Base-by-base conservation (phyloP, 305 asterid species). In the Striga hermonthica region DNA sequence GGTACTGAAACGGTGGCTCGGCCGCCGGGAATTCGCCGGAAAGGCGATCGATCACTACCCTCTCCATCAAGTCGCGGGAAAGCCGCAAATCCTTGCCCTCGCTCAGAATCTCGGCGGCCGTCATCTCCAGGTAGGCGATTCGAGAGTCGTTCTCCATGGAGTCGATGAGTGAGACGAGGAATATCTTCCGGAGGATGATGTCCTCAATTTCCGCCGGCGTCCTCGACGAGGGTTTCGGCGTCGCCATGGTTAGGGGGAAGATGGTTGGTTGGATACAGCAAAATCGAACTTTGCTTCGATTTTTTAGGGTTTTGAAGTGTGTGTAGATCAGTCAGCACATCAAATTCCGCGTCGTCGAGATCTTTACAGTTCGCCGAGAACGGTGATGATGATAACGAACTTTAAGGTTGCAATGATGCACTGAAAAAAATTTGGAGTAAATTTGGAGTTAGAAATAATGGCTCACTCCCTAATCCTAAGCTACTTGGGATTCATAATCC, bases 131-230 rank as follows among this genome's bases (percentile, higher is more conserved):
- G 59, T 85, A 91, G 36, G 78, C 96, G 44, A 82, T 58, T 50
- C 91, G 80, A 3, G 86, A 75, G 75, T 93, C 99, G 66, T 14
- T 82, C 57, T 81, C 87, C 94, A 85, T 82, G 28, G 95, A 84
- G 81, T 90, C 96, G 61, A 79, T 63, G 44, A 88, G 81, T 13
- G 93, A 74, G 3, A 94, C 87, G 3, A 88, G 81, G 67, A 91
- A 84, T 28, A 94, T 83, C 73, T 91, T 94, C 62, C 96, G 86
- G 71, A 94, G 87, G 68, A 94, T 83, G 53, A 88, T 81, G 57
- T 94, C 98, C 83, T 91, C 98, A 80, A 88, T 85, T 79, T 91
- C 98, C 28, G 82, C 91, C 60, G 82, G 88, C 56, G 91, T 79
- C 60, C 95, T 70, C 47, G 31, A 0, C 31, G 81, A 78, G 60